phyloP scores from a whole-genome alignment of 306 rosid species.

The Oxytropis ochrocephala region DNA sequence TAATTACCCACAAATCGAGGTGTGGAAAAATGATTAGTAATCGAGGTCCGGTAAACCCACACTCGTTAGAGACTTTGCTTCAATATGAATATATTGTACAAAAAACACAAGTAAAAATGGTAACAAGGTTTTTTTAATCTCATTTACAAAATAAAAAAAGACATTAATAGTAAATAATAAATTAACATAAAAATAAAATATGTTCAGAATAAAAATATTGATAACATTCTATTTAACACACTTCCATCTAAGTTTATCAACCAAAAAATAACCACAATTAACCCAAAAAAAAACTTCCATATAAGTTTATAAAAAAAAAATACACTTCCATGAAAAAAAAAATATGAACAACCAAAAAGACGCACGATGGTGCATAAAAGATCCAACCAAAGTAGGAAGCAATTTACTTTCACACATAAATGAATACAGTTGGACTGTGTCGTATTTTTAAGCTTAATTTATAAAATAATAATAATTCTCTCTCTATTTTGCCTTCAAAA shows the following conservation, averaged over 20 bases:
- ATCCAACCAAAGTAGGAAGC: conserved; percentile 30
- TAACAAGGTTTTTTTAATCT: background rate
- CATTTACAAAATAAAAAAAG: background rate
- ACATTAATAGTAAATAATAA: background rate
- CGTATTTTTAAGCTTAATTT: conserved; percentile 9
- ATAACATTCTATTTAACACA: no score
- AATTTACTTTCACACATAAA: conserved; percentile 30
- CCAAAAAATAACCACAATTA: no score
- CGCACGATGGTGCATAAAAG: conserved; percentile 9
- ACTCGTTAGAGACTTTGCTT: no score
- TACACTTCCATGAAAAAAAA: background rate
- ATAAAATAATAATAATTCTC: conserved; percentile 14
- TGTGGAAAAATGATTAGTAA: no score
- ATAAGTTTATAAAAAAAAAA: no score
- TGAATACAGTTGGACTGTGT: conserved; percentile 32
- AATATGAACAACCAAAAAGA: background rate
- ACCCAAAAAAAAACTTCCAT: no score
- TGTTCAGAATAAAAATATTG: no score
- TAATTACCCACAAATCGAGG: no score
- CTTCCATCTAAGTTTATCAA: no score
- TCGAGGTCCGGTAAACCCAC: no score
- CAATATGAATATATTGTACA: no score
- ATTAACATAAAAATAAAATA: background rate
- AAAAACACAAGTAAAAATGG: no score
- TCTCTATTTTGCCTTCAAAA: conserved; percentile 25